Evolutionary conservation across 495 filamentous ascomycete species (phyloP), one percentile per base, ranked within the genome.

Genomic region (Haplographium delicatum): DNA sequence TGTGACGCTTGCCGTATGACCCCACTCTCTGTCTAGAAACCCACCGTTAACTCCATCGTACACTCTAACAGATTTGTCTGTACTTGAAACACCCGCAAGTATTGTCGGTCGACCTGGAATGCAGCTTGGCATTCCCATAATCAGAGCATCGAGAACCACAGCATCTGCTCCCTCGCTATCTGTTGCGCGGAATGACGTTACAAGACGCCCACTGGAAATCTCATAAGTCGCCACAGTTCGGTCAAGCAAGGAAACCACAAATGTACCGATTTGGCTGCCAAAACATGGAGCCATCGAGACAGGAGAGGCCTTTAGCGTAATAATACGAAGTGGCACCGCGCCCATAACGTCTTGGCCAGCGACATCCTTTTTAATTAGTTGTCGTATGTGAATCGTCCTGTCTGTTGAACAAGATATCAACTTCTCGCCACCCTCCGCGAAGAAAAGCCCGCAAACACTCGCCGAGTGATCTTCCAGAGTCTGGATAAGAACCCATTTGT

Each of bases 11-110:
- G 95, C 90, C 0, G 88, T 94, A 61, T 98, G 93, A 11, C 93
- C 94, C 75, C 89, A 95, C 65, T 95, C 93, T 30, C 87, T 82
- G 22, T 87, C 84, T 44, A 96, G 68, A 53, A 98, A 81, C 20
- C 71, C 63, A 11, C 91, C 91, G 33, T 77, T 76, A 38, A 85
- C 82, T 13, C 82, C 70, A 54, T 94, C 86, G 62, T 98, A 97
- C 3, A 97, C 68, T 18, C 93, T 75, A 49, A 98, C 83, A 5
- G 93, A 96, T 61, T 96, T 97, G 64, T 98, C 93, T 3, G 86
- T 94, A 55, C 86, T 88, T 5, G 94, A 96, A 20, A 94, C 74
- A 16, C 87, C 93, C 22, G 90, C 68, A 47, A 98, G 74, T 38
- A 91, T 71, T 42, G 72, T 71, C 55, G 62, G 66, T 58, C 53